Conservation (phyloP, 2,329 filamentous ascomycete genomes). For the Sporothrix inflata region DNA sequence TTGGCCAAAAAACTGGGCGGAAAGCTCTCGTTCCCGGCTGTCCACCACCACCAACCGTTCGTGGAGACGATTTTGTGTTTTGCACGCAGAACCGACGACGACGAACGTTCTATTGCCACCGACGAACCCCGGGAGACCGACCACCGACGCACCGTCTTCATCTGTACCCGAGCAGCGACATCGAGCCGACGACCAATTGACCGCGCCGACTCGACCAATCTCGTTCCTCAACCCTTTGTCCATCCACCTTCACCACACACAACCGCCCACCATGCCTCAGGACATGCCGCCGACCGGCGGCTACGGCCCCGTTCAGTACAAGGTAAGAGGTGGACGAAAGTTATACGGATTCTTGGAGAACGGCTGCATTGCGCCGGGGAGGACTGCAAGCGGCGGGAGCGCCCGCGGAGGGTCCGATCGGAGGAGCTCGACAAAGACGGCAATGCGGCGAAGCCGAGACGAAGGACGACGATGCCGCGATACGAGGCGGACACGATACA, state of each 20-base stretch:
- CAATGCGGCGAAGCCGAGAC: background rate
- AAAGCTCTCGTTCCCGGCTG: slow-evolving; percentile 8
- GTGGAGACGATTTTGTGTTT: slow-evolving; percentile 12
- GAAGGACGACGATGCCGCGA: background rate
- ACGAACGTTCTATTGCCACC: background rate
- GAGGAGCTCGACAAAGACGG: no score
- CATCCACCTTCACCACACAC: background rate
- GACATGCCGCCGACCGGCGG: slow-evolving; percentile 95
- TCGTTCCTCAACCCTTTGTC: background rate
- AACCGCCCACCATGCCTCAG: slow-evolving; percentile 76
- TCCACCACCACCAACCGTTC: background rate
- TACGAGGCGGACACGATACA: background rate
- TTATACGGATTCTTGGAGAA: background rate
- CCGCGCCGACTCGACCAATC: background rate
- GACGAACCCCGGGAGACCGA: slow-evolving; percentile 3
- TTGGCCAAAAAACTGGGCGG: slow-evolving; percentile 18
- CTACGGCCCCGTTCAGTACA: slow-evolving; percentile 97
- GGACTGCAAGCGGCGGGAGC: background rate
- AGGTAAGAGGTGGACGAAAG: slow-evolving; percentile 56
- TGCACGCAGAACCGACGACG: slow-evolving; percentile 3
- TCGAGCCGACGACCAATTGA: slow-evolving; percentile 13
- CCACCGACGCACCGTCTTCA: background rate
- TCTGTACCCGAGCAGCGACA: background rate
- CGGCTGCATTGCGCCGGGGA: background rate
- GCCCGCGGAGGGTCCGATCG: background rate